Base-by-base conservation (phyloP, 169 alveolate species). In the Theileria sp. region DNA sequence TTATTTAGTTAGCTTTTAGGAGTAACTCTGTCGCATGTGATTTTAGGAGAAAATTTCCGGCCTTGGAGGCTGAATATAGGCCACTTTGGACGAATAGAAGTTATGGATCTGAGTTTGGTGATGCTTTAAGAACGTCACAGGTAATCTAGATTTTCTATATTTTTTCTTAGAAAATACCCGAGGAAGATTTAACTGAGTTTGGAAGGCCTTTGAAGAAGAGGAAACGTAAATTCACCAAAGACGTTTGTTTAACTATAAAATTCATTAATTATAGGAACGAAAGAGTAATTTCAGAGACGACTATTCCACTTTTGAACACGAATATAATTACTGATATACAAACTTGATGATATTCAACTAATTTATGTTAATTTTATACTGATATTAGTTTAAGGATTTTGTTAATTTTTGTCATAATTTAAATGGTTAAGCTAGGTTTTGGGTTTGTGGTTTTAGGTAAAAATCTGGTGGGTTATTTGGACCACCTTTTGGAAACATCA, bases 71-170 rank as follows among this genome's bases (percentile, higher is more conserved):
- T 2, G 79, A 87, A 50, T 91, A 91, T 79, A 75, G 77, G 34
- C 94, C 94, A 0, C 34, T 91, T n/a, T 91, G 94, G 94, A 38
- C 92, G 4, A 81, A 91, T 74, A 79, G 87, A 21, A 91, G 86
- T 76, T 91, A 76, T 62, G 94, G 94, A 21, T 88, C 89, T 26
- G 94, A 91, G 69, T 91, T 91, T 77, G 94, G 94, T 7, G 93
- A 91, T 79, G 94, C 94, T 62, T 38, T 87, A 23, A 56, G 75
- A 50, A 54, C 38, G 19, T 83, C 79, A 5, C 88, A 91, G 50
- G 77, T 81, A 65, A 17, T 64, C 21, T 17, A 5, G 25, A 28
- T 64, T 64, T 64, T n/a, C 38, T 3, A 64, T 64, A 64, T 64
- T 64, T 34, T 32, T 15, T 28, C 32, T 64, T 10, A 70, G 71